Conservation (phyloP, 2,329 filamentous ascomycete genomes). For the Exophiala spinifera region DNA sequence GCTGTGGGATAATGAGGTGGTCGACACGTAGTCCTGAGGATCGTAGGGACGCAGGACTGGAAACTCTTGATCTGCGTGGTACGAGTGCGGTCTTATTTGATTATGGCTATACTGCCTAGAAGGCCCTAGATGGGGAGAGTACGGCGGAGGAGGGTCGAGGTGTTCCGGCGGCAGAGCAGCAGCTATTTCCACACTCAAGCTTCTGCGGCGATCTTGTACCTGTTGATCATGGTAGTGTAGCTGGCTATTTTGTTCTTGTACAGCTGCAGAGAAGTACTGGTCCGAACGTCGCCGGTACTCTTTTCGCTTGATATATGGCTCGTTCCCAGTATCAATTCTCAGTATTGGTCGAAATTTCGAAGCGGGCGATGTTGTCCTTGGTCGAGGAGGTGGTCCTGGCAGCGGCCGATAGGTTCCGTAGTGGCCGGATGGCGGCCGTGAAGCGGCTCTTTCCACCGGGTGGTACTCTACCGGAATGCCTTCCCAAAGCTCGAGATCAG, state of each 20-base stretch:
- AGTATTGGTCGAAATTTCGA: not conserved
- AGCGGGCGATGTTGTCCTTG: slow-evolving; percentile 12
- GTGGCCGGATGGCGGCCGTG: slow-evolving; percentile 13
- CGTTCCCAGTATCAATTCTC: slow-evolving; percentile 1
- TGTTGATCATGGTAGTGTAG: slow-evolving; percentile 1
- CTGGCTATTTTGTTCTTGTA: not conserved
- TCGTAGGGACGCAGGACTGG: slow-evolving; percentile 3
- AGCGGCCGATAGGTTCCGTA: slow-evolving; percentile 9
- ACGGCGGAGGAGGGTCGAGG: slow-evolving; percentile 23
- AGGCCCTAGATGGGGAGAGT: slow-evolving; percentile 1
- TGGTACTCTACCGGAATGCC: slow-evolving; percentile 15
- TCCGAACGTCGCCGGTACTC: slow-evolving; percentile 16
- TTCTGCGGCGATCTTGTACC: not conserved
- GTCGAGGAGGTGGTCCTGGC: slow-evolving; percentile 16
- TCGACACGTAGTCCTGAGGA: slow-evolving; percentile 4
- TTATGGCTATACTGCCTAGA: not conserved
- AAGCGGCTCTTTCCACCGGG: slow-evolving; percentile 7
- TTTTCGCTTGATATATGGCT: slow-evolving; percentile 10
- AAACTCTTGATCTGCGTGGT: not conserved
- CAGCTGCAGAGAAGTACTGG: slow-evolving; percentile 6
- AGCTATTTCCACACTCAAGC: slow-evolving; percentile 19
- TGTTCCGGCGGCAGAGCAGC: slow-evolving; percentile 20
- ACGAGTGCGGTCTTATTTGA: not conserved
- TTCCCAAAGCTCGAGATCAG: slow-evolving; percentile 7
- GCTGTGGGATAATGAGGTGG: not conserved